phyloP scores from a whole-genome alignment of 2,329 filamentous ascomycete genomes.

The Aspergillus eucalypticola region DNA sequence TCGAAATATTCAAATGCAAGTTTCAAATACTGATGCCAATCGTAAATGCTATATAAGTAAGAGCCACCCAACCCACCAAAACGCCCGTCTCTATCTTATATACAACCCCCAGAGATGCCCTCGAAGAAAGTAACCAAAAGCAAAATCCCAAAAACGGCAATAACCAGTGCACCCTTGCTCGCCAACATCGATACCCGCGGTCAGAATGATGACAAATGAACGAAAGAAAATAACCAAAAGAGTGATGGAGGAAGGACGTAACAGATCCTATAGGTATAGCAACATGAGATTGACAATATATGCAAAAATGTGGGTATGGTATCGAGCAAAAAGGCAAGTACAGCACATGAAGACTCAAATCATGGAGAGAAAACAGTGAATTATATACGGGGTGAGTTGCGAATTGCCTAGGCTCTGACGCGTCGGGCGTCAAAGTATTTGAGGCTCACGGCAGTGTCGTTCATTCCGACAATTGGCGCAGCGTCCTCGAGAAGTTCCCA shows the following conservation, averaged over 20 bases:
- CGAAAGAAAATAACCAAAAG: neutral
- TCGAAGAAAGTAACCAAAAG: neutral
- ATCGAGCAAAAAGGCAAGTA: slow-evolving; percentile 5
- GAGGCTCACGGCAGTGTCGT: slow-evolving; percentile 48
- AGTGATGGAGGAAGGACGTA: neutral
- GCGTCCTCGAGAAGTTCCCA: slow-evolving; percentile 51
- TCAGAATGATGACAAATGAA: neutral
- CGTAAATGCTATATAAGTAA: slow-evolving; percentile 1
- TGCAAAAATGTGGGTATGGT: slow-evolving; percentile 11
- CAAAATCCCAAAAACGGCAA: neutral
- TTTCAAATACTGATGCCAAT: slow-evolving; percentile 12
- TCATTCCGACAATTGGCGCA: slow-evolving; percentile 45
- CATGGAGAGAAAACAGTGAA: neutral
- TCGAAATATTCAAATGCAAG: slow-evolving; percentile 2
- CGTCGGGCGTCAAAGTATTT: slow-evolving; percentile 45
- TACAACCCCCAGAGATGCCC: slow-evolving; percentile 7
- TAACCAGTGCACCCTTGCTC: neutral
- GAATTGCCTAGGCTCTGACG: slow-evolving; percentile 22
- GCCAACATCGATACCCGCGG: neutral
- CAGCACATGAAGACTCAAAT: neutral
- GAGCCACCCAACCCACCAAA: slow-evolving; percentile 5
- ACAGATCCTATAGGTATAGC: neutral
- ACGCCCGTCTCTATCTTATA: slow-evolving; percentile 19
- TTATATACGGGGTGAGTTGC: neutral
- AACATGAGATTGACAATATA: slow-evolving; percentile 13